Percentiles rank a stretch among this genome's conserved stretches.
phyloP scores from a whole-genome alignment of 1,284 basidiomycete genomes.

The Tilletiaria anomala region DNA sequence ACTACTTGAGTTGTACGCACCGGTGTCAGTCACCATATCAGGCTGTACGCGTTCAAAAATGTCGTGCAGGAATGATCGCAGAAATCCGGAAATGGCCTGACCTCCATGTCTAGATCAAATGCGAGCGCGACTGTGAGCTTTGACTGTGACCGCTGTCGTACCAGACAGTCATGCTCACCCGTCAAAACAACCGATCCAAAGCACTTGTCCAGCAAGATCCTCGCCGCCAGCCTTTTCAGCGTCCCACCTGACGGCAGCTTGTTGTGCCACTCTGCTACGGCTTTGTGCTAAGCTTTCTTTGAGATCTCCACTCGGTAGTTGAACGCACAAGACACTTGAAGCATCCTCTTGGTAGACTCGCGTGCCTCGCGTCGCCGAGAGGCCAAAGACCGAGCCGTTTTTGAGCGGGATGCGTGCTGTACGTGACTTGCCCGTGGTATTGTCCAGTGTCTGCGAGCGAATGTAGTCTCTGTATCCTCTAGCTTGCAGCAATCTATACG shows the following conservation, averaged over 20 bases:
- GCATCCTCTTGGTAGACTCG: constrained; percentile 34
- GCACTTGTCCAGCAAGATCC: constrained; percentile 31
- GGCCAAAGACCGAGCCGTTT: constrained; percentile 6
- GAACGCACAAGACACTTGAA: constrained; percentile 24
- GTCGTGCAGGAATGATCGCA: constrained; percentile 21
- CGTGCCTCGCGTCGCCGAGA: constrained; percentile 15
- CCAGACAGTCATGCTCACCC: constrained; percentile 6
- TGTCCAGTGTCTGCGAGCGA: too few species aligned
- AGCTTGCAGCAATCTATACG: too few species aligned
- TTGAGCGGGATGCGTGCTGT: constrained; percentile 9
- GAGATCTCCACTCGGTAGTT: constrained; percentile 8
- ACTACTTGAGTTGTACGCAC: too few species aligned
- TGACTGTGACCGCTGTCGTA: not conserved
- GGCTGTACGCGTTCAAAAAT: constrained; percentile 25
- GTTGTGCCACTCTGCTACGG: not conserved
- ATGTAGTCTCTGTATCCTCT: too few species aligned
- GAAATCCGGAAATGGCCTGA: constrained; percentile 20
- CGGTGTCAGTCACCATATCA: constrained; percentile 29
- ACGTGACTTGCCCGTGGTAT: too few species aligned
- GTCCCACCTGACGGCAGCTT: constrained; percentile 13
- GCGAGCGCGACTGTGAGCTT: not conserved
- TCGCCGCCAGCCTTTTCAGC: constrained; percentile 16
- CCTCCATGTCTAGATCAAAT: constrained; percentile 22
- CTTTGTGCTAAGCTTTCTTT: not conserved
- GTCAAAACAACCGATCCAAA: constrained; percentile 37